A percentile compares a stretch with the other conserved stretches of the same genome.
Evolutionary conservation across 2,329 filamentous ascomycete genomes (phyloP).

Genomic region (Neonectria punicea): DNA sequence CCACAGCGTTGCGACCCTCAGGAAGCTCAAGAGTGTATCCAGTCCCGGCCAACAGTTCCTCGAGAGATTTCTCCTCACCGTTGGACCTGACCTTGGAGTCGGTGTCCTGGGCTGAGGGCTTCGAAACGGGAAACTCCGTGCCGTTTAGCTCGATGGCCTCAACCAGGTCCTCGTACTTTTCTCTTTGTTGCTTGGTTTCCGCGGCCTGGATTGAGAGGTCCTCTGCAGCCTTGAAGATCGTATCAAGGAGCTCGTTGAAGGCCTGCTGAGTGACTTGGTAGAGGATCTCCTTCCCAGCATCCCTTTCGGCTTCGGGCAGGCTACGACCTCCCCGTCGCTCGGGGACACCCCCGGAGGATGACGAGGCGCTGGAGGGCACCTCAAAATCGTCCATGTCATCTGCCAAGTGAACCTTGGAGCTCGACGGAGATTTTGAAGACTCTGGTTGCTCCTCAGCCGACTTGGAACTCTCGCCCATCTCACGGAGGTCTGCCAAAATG

Average conservation of each 20-base stretch:
- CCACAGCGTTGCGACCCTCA: conserved; percentile 46
- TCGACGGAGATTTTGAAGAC: conserved; percentile 74
- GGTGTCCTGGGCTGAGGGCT: conserved; percentile 1
- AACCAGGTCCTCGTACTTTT: conserved; percentile 63
- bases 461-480: conserved; percentile 56
- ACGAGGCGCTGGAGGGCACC: conserved; percentile 75
- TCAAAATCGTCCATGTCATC: conserved; percentile 78
- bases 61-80: conserved; percentile 44
- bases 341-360: conserved; percentile 76
- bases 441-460: conserved; percentile 49
- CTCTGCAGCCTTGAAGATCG: conserved; percentile 84
- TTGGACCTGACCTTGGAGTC: conserved; percentile 29
- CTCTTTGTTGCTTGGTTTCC: conserved; percentile 69
- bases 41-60: conserved; percentile 54
- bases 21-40: conserved; percentile 56
- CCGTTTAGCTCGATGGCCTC: conserved; percentile 51
- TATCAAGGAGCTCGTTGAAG: conserved; percentile 91
- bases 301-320: conserved; percentile 81
- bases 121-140: conserved; percentile 43
- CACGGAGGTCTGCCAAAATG: conserved; percentile 54
- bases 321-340: conserved; percentile 83
- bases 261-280: conserved; percentile 91
- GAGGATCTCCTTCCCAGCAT: conserved; percentile 87
- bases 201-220: conserved; percentile 76
- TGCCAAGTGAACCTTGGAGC: conserved; percentile 81